phyloP scores from a whole-genome alignment of 169 alveolate species.

The Miamiensis avidus region DNA sequence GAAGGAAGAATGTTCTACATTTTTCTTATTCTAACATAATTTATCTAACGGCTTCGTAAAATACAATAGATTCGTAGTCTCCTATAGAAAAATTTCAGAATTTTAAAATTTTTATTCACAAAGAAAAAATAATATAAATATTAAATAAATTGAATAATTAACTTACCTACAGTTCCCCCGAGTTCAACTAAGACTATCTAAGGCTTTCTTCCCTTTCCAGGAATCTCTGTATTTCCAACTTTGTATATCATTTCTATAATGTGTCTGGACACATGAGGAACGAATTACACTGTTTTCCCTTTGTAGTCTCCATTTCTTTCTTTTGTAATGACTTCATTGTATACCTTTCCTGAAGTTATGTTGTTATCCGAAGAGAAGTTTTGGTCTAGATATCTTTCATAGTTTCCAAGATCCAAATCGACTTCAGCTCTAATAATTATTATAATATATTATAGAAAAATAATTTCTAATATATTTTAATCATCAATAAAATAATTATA shows the following conservation, averaged over 20 bases:
- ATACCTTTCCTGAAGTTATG: constrained; percentile 96
- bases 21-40: constrained; percentile 75
- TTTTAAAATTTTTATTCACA: not conserved
- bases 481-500: not conserved
- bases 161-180: constrained; percentile 96
- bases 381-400: constrained; percentile 94
- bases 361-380: constrained; percentile 87
- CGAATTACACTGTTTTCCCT: constrained; percentile 96
- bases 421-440: constrained; percentile 90
- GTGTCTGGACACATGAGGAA: constrained; percentile 71
- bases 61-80: constrained; percentile 94
- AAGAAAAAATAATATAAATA: no score
- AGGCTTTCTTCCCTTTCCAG: constrained; percentile 43
- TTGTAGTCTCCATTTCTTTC: constrained; percentile 95
- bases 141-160: no score
- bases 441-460: not conserved
- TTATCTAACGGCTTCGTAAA: constrained; percentile 93
- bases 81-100: not conserved
- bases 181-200: constrained; percentile 95
- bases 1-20: constrained; percentile 87
- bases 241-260: constrained; percentile 81
- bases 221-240: constrained; percentile 71
- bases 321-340: constrained; percentile 85
- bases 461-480: no score
- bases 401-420: constrained; percentile 98